Evolutionary conservation across 2,329 filamentous ascomycete genomes (phyloP), one percentile per base, ranked within the genome.

Genomic region (Paradendryphiella salina): DNA sequence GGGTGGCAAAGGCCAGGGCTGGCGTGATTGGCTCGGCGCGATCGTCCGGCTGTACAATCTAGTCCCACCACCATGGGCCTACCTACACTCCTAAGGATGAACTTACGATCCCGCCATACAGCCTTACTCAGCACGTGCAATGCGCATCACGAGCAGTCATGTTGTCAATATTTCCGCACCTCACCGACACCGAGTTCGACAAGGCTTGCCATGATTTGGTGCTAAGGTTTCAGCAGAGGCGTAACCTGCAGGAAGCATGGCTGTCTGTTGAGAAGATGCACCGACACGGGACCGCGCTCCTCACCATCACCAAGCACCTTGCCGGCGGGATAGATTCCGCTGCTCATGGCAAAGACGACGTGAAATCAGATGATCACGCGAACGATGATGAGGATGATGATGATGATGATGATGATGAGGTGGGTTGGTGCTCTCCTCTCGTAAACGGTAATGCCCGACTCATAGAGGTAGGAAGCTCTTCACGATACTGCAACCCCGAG

Each of bases 371-470:
- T 4, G 57, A 64, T 21, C 14, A 54, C 4, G 38, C 52, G 8
- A 61, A 65, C 6, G 50, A 68, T 13, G 65, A 69, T 26, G 62
- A 65, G 5, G 50, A 68, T 13, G 65, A 69, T 26, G 62, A 65
- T 7, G 50, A 68, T 13, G 65, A 69, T 26, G 62, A 65, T 7
- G 50, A 68, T 13, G 65, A 69, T 26, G 56, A 65, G 26, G 57
- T 54, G 37, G 17, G 41, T 43, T 50, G 18, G 23, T 26, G 23
- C 23, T 10, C 8, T 26, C 23, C 8, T 26, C 23, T 26, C 23
- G 8, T 10, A 26, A 2, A 26, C 3, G 23, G 6, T 6, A 9
- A 26, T 9, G 23, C 10, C 23, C 23, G 6, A 17, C 13, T 28
- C 40, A 18, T 23, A 4, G 2, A 36, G 26, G 40, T 45, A 67